A percentile compares a stretch with the other conserved stretches of the same genome.
Conservation (phyloP, 306 rosid species). For the Comarum palustre region DNA sequence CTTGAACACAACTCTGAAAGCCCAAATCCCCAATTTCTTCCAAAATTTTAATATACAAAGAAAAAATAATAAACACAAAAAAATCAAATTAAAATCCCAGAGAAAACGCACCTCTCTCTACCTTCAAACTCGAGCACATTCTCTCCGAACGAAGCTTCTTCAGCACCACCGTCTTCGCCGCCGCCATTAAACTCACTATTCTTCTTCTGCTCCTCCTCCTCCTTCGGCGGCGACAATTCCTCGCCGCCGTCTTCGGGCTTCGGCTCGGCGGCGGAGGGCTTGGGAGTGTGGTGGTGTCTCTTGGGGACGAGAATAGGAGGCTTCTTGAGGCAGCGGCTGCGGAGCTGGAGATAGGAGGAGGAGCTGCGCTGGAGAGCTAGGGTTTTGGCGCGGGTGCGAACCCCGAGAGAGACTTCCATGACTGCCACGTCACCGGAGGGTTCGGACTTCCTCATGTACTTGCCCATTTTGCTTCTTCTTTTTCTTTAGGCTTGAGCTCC, state of each 20-base stretch:
- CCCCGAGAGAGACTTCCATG: constrained; percentile 68
- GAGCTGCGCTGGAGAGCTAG: constrained; percentile 59
- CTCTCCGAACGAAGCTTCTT: constrained; percentile 83
- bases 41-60: not conserved
- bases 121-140: constrained; percentile 78
- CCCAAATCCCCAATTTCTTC: constrained; percentile 9
- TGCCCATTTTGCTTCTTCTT: constrained; percentile 50
- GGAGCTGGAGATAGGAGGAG: constrained; percentile 75
- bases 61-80: not conserved
- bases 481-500: constrained; percentile 10
- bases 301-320: constrained; percentile 28
- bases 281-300: constrained; percentile 4
- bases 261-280: not conserved
- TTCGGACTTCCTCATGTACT: constrained; percentile 83
- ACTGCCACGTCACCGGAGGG: constrained; percentile 52
- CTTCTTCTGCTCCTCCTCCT: constrained; percentile 19
- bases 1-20: not conserved
- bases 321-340: constrained; percentile 74
- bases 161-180: constrained; percentile 35
- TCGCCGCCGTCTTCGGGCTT: constrained; percentile 2
- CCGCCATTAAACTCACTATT: not conserved
- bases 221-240: constrained; percentile 11
- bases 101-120: constrained; percentile 75
- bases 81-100: not conserved
- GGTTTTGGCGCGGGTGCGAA: constrained; percentile 92